Conservation (phyloP, 306 rosid genomes). For the Cajanus cajan region DNA sequence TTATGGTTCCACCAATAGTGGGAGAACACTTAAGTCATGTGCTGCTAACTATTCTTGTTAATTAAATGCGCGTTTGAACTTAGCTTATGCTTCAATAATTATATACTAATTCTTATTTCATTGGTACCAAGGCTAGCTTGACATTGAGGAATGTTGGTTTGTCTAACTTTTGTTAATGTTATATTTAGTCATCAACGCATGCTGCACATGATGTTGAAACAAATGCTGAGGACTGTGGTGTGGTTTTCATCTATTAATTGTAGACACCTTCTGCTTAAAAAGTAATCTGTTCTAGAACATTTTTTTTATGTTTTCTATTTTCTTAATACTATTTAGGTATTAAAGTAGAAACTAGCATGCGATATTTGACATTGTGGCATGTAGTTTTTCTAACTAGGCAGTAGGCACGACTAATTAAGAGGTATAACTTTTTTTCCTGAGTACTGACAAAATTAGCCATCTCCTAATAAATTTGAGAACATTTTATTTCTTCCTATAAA, state of each 20-base stretch:
- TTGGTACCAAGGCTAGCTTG: not conserved
- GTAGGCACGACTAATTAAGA: not conserved
- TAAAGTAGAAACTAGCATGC: constrained; percentile 2
- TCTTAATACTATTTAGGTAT: constrained; percentile 17
- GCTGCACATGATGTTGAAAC: constrained; percentile 35
- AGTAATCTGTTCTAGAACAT: constrained; percentile 4
- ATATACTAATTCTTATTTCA: not conserved
- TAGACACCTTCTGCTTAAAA: not conserved
- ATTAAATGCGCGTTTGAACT: not conserved
- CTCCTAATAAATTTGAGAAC: not conserved
- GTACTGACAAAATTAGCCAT: not conserved
- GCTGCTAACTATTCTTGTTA: not conserved
- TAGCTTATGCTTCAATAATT: not conserved
- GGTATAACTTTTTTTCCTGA: not conserved
- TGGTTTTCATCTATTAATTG: constrained; percentile 7
- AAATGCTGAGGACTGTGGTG: not conserved
- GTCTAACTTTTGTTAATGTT: constrained; percentile 12
- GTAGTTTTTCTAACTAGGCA: not conserved
- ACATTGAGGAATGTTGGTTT: constrained; percentile 26
- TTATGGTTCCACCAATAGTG: constrained; percentile 27
- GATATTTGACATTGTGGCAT: constrained; percentile 31
- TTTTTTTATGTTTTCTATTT: constrained; percentile 5
- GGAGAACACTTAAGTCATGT: constrained; percentile 13
- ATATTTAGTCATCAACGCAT: constrained; percentile 18
- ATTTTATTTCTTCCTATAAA: not conserved